These are phyloP conservation scores for Melastoma malabathricum DNA, from an alignment of 345 rosid species.

Conservation along the genomic window DNA sequence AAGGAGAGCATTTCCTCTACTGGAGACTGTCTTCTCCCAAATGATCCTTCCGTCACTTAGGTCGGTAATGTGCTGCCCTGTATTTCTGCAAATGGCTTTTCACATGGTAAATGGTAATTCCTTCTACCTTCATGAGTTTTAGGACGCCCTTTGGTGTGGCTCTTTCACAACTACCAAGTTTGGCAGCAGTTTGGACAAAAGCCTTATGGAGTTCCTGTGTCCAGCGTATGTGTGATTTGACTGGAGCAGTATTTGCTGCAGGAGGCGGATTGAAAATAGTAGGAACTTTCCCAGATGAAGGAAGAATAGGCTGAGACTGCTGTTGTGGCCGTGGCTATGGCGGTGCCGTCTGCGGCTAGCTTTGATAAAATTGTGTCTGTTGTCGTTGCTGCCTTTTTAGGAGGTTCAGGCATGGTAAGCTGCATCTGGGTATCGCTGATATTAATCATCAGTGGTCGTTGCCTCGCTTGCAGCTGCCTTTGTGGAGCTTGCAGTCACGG, in stretches of 20 bases:
- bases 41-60: constrained; percentile 64
- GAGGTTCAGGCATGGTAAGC: too few relatives aligned
- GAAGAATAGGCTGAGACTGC: constrained; percentile 30
- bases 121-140: constrained; percentile 74
- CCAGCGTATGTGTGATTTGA: constrained; percentile 91
- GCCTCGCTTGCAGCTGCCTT: too few relatives aligned
- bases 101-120: constrained; percentile 84
- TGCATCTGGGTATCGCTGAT: too few relatives aligned
- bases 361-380: too few relatives aligned
- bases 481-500: too few relatives aligned
- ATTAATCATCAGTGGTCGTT: too few relatives aligned
- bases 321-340: too few relatives aligned
- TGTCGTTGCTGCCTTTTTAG: too few relatives aligned
- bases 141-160: constrained; percentile 94
- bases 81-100: constrained; percentile 96
- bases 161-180: constrained; percentile 73
- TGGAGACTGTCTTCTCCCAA: constrained; percentile 44
- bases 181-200: constrained; percentile 79
- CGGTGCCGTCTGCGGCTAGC: too few relatives aligned
- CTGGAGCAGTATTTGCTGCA: constrained; percentile 41
- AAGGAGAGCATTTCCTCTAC: constrained; percentile 48
- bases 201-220: constrained; percentile 84
- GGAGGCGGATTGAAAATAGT: constrained; percentile 33
- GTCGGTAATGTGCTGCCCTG: constrained; percentile 63
- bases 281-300: constrained; percentile 39